Percentiles rank a stretch among this genome's conserved stretches.
Conservation (phyloP, 495 filamentous ascomycete genomes). For the Staphylotrichum longicolle region DNA sequence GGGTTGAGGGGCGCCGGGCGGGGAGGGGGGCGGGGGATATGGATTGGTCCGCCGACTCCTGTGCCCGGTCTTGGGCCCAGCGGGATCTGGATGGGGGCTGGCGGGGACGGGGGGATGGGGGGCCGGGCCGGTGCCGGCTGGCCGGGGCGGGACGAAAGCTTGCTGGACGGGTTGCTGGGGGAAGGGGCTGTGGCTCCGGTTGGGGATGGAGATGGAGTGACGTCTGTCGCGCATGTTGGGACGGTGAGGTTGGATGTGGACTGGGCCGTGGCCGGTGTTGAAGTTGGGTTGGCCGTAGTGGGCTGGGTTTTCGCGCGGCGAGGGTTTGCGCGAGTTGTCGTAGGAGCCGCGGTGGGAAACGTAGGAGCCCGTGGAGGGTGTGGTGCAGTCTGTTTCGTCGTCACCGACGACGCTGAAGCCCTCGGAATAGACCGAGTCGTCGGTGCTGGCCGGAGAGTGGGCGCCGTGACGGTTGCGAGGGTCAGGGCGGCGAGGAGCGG, state of each 20-base stretch:
- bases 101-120: not conserved
- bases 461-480: not conserved
- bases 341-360: not conserved
- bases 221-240: not conserved
- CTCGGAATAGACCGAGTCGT: slow-evolving; percentile 14
- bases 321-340: not conserved
- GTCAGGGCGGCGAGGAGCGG: not conserved
- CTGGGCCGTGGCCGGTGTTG: not conserved
- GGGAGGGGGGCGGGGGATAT: not conserved
- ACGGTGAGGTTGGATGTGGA: slow-evolving; percentile 14
- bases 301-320: not conserved
- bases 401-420: slow-evolving; percentile 1
- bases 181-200: not conserved
- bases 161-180: not conserved
- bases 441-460: slow-evolving; percentile 12
- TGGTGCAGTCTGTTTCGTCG: slow-evolving; percentile 7
- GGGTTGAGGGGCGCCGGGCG: too few species aligned
- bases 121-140: not conserved
- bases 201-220: slow-evolving; percentile 1
- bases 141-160: not conserved
- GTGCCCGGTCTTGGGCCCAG: too few species aligned
- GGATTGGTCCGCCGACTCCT: not conserved
- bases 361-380: slow-evolving; percentile 9
- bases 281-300: slow-evolving; percentile 13
- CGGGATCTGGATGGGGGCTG: not conserved